A percentile compares a stretch with the other conserved stretches of the same genome.
These are phyloP conservation scores for Ettlia oleoabundans DNA, from an alignment of 139 green algal genomes.

Conservation along the genomic window DNA sequence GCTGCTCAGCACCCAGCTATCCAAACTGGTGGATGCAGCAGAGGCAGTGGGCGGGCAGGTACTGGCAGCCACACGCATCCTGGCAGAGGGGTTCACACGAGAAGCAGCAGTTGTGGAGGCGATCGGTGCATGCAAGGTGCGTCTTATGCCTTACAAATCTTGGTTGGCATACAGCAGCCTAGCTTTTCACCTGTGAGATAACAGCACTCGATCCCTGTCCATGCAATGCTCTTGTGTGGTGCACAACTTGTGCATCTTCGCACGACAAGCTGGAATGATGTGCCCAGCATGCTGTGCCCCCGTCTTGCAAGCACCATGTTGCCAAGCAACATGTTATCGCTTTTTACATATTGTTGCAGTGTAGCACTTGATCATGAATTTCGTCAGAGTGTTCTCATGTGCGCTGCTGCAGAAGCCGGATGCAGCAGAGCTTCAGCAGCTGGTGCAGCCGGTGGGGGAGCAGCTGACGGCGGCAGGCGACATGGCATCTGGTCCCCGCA, in stretches of 20 bases:
- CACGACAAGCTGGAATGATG: neutral
- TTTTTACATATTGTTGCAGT: too few species aligned
- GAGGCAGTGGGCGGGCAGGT: constrained; percentile 44
- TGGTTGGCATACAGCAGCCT: neutral
- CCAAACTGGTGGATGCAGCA: neutral
- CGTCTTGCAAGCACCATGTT: too few species aligned
- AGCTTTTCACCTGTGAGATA: too few species aligned
- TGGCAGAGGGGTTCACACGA: constrained; percentile 43
- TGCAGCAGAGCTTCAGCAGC: constrained; percentile 62
- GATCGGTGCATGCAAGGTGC: constrained; percentile 50
- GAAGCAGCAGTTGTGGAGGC: constrained; percentile 49
- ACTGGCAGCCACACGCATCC: constrained; percentile 15
- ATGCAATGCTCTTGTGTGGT: too few species aligned
- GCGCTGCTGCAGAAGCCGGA: constrained; percentile 64
- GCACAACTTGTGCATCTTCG: neutral
- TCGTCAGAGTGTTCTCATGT: too few species aligned
- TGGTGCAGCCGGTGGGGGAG: constrained; percentile 74
- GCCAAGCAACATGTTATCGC: too few species aligned
- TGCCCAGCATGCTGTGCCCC: too few species aligned
- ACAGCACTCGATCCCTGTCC: too few species aligned
- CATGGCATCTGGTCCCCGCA: constrained; percentile 65
- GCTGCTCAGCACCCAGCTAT: constrained; percentile 12
- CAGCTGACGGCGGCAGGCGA: constrained; percentile 62
- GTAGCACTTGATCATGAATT: too few species aligned
- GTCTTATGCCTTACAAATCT: neutral